A percentile compares a stretch with the other conserved stretches of the same genome.
Conservation (phyloP, 805 yeast species). For the Saccharomycopsis fodiens region DNA sequence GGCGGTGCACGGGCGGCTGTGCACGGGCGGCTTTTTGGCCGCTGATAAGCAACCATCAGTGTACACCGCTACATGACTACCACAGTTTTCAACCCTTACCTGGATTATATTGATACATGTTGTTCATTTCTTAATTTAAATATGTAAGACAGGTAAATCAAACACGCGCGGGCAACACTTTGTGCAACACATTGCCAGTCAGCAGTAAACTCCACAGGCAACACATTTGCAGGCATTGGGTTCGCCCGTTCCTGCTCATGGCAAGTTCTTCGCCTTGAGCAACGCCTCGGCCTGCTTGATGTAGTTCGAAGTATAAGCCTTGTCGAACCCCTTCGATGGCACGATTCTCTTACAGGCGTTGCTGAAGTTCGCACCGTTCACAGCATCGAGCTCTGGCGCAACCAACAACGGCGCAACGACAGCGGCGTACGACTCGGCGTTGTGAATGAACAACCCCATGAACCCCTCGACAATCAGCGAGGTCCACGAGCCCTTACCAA, state of each 20-base stretch:
- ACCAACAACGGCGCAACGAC: conserved; percentile 28
- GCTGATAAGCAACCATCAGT: too few relatives aligned
- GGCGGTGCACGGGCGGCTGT: too few relatives aligned
- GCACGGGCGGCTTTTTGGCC: too few relatives aligned
- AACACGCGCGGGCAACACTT: background rate
- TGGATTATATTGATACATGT: too few relatives aligned
- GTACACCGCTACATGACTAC: too few relatives aligned
- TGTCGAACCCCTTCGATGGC: conserved; percentile 26
- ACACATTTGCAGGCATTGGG: too few relatives aligned
- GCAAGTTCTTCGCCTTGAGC: conserved; percentile 20
- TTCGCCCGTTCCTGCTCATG: too few relatives aligned
- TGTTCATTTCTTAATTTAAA: too few relatives aligned
- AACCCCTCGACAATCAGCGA: conserved; percentile 25
- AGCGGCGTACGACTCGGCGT: conserved; percentile 30
- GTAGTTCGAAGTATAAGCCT: conserved; percentile 26
- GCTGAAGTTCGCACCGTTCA: conserved; percentile 28
- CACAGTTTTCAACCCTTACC: too few relatives aligned
- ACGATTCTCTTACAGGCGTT: conserved; percentile 26
- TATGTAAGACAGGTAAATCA: too few relatives aligned
- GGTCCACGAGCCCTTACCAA: conserved; percentile 27
- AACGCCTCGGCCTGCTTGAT: conserved; percentile 25
- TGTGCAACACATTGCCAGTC: background rate
- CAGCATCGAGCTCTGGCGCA: conserved; percentile 26
- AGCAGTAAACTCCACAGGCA: too few relatives aligned
- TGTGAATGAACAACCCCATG: conserved; percentile 27